A percentile compares a stretch with the other conserved stretches of the same genome.
These are phyloP conservation scores for Phytophthora quininea DNA, from an alignment of 352 stramenopile species.

Conservation along the genomic window DNA sequence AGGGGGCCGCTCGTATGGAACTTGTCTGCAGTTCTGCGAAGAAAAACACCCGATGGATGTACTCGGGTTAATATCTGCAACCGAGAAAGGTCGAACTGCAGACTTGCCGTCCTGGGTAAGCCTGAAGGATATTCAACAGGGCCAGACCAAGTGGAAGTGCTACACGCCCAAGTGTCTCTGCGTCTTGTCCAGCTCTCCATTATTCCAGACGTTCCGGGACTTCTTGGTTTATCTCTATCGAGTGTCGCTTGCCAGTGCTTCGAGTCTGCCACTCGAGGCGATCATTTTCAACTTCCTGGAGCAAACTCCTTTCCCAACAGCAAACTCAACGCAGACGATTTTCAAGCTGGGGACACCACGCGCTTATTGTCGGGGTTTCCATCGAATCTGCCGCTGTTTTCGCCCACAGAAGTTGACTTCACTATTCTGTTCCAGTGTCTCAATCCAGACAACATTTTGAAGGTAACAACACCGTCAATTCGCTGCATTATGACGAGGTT, in stretches of 20 bases:
- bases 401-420: conserved; percentile 69
- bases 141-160: conserved; percentile 54
- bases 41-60: conserved; percentile 68
- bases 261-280: conserved; percentile 41
- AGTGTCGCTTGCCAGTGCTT: conserved; percentile 38
- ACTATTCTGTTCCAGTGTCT: conserved; percentile 75
- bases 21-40: conserved; percentile 71
- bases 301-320: conserved; percentile 45
- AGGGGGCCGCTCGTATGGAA: conserved; percentile 54
- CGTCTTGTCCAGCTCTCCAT: conserved; percentile 56
- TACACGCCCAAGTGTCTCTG: conserved; percentile 74
- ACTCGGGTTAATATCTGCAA: conserved; percentile 58
- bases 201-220: conserved; percentile 62
- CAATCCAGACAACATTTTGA: conserved; percentile 67
- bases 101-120: conserved; percentile 70
- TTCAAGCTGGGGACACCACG: conserved; percentile 47
- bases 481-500: too few species aligned
- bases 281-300: conserved; percentile 66
- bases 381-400: conserved; percentile 37
- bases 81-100: conserved; percentile 46
- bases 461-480: conserved; percentile 31
- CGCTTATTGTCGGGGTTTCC: conserved; percentile 43
- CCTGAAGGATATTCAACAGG: conserved; percentile 72
- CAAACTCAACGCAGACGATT: conserved; percentile 33
- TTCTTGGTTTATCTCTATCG: conserved; percentile 58